Conservation (phyloP, 139 green algal species). For the Chlamydomonas sphaeroides region DNA sequence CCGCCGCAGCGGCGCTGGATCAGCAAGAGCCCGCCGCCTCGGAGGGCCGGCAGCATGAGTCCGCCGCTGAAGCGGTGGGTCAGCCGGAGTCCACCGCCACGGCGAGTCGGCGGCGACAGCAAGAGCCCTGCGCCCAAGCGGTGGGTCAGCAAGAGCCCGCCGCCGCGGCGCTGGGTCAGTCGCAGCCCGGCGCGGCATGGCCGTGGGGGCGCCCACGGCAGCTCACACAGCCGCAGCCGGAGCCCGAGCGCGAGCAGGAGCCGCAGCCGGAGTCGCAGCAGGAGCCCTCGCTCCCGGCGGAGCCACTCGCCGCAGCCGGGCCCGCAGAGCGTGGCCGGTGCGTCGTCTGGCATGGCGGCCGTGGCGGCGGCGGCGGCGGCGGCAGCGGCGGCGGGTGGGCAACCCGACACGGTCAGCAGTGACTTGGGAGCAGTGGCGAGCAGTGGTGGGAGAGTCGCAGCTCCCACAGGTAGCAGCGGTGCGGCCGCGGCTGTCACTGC, state of each 20-base stretch:
- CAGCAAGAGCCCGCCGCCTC: constrained; percentile 36
- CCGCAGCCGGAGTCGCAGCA: background rate
- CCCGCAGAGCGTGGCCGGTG: no score
- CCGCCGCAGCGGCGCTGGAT: constrained; percentile 29
- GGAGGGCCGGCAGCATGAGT: background rate
- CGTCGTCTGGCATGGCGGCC: no score
- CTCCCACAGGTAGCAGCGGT: no score
- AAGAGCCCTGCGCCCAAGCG: constrained; percentile 21
- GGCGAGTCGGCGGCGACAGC: constrained; percentile 2
- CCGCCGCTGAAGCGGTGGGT: background rate
- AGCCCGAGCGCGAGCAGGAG: background rate
- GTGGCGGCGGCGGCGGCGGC: no score
- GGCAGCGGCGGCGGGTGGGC: no score
- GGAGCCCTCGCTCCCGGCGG: no score
- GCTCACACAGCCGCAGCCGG: background rate
- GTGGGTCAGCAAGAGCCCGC: constrained; percentile 3
- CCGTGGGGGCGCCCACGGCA: background rate
- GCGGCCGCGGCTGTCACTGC: no score
- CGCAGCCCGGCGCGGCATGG: constrained; percentile 12
- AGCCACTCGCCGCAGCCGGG: no score
- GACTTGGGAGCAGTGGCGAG: no score
- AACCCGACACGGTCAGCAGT: no score
- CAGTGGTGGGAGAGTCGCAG: no score
- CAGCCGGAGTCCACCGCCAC: constrained; percentile 27
- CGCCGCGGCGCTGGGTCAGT: constrained; percentile 8